Evolutionary conservation across 441 rosid species (phyloP).

Genomic region (Populus hybrid): DNA sequence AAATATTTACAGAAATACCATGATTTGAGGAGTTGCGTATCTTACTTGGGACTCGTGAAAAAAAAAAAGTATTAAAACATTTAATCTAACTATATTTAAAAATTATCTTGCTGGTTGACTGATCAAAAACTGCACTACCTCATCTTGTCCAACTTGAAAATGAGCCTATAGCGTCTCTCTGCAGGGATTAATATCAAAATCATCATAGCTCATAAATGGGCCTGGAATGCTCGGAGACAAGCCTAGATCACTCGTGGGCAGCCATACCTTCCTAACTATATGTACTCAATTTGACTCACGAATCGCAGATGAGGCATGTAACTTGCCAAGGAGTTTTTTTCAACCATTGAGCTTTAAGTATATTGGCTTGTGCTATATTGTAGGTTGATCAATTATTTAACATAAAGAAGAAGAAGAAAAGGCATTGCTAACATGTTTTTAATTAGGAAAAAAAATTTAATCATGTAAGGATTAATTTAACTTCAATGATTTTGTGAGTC

Average conservation of each 20-base stretch:
- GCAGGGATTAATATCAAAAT: too few relatives aligned
- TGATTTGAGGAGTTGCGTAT: fast-evolving
- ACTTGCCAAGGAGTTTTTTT: fast-evolving
- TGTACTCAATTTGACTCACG: fast-evolving
- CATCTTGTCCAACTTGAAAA: fast-evolving
- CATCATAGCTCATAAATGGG: fast-evolving
- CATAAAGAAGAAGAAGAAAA: too few relatives aligned
- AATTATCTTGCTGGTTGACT: too few relatives aligned
- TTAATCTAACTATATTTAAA: too few relatives aligned
- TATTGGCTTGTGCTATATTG: background rate
- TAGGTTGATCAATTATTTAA: background rate
- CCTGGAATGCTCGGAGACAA: too few relatives aligned
- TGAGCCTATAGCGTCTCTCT: fast-evolving
- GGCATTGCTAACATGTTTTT: too few relatives aligned
- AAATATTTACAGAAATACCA: too few relatives aligned
- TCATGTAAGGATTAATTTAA: fast-evolving
- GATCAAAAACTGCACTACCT: fast-evolving
- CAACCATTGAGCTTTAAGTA: background rate
- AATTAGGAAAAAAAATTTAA: too few relatives aligned
- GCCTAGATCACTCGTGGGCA: fast-evolving
- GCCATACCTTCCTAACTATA: fast-evolving
- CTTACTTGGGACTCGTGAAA: fast-evolving
- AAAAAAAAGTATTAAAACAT: too few relatives aligned
- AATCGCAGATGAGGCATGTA: too few relatives aligned
- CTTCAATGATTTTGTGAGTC: fast-evolving